Evolutionary conservation across 129 eudicot species (phyloP).

Genomic region (Lonicera japonica): DNA sequence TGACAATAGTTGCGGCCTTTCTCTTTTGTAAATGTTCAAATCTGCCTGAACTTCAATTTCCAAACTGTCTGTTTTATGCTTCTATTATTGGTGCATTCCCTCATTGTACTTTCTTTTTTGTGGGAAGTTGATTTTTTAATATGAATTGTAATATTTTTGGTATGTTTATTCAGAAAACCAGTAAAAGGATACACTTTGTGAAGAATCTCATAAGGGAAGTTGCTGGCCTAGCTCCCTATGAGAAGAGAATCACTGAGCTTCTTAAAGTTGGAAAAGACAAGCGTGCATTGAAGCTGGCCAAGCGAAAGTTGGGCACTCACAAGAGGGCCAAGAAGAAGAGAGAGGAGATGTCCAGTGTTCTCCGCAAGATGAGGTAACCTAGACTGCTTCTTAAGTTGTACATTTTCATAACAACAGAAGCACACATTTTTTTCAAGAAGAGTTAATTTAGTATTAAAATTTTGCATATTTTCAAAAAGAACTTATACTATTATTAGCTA

Average conservation of each 20-base stretch:
- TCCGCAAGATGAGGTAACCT: slow-evolving; percentile 53
- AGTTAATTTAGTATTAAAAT: not conserved
- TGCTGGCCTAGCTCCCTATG: slow-evolving; percentile 63
- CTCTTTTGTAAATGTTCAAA: not conserved
- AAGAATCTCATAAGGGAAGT: slow-evolving; percentile 54
- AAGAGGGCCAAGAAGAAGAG: slow-evolving; percentile 75
- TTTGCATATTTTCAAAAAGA: not conserved
- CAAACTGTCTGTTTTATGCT: not conserved
- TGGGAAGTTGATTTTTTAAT: not conserved
- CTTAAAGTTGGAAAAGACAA: slow-evolving; percentile 60
- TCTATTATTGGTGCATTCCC: too few species aligned
- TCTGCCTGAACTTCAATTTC: too few species aligned
- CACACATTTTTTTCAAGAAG: not conserved
- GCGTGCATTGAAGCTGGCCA: slow-evolving; percentile 59
- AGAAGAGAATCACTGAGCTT: slow-evolving; percentile 62
- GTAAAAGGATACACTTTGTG: slow-evolving; percentile 41
- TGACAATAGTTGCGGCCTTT: too few species aligned
- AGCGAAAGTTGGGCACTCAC: slow-evolving; percentile 64
- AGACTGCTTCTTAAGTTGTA: not conserved
- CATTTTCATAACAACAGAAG: not conserved
- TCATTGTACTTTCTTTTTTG: too few species aligned
- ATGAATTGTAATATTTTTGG: not conserved
- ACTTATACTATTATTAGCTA: not conserved
- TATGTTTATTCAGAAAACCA: slow-evolving; percentile 34
- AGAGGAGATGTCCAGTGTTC: slow-evolving; percentile 59